These are phyloP conservation scores for Borealophlyctis nickersoniae DNA, from an alignment of 192 early-diverging fungal genomes.

Conservation along the genomic window DNA sequence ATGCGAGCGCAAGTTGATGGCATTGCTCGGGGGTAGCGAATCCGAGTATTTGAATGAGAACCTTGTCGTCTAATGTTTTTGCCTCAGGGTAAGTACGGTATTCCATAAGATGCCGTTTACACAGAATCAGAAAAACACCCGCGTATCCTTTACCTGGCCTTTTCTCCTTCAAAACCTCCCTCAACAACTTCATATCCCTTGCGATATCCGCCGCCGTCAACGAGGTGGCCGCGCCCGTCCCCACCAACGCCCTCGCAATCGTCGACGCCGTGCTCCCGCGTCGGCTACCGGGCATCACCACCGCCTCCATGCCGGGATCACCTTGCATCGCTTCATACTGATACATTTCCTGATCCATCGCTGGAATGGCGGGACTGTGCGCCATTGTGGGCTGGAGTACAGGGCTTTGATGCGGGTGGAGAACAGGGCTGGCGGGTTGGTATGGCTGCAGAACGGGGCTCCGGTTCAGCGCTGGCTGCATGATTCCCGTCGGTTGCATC, in stretches of 20 bases:
- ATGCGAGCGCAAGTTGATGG: slow-evolving; percentile 3
- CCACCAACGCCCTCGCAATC: not conserved
- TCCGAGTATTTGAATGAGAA: slow-evolving; percentile 10
- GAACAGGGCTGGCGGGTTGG: no score
- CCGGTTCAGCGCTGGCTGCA: no score
- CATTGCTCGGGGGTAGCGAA: slow-evolving; percentile 6
- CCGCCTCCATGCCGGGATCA: not conserved
- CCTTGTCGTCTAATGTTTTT: slow-evolving; percentile 7
- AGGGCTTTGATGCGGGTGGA: no score
- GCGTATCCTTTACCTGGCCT: not conserved
- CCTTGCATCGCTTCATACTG: no score
- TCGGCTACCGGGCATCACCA: not conserved
- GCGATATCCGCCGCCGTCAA: not conserved
- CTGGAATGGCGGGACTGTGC: no score
- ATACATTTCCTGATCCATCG: no score
- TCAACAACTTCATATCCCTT: not conserved
- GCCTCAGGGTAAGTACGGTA: no score
- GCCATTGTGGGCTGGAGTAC: no score
- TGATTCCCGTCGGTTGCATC: no score
- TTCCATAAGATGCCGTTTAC: not conserved
- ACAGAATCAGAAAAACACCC: not conserved
- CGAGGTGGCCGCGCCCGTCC: not conserved
- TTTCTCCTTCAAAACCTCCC: not conserved
- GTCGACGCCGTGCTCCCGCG: not conserved
- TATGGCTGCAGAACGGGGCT: no score